phyloP scores from a whole-genome alignment of 1,139 yeast species.

The Diutina pseudorugosa region DNA sequence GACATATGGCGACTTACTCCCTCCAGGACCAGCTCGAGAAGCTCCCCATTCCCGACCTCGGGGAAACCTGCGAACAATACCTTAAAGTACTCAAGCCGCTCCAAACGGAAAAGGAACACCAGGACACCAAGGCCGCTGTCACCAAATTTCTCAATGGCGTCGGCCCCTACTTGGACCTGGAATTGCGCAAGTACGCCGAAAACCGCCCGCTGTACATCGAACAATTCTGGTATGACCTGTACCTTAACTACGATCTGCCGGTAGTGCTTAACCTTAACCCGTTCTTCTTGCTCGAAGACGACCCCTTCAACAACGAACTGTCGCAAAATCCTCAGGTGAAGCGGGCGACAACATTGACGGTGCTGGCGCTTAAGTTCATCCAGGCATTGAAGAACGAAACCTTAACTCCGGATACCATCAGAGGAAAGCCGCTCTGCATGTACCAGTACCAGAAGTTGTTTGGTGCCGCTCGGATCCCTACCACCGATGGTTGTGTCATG shows the following conservation, averaged over 20 bases:
- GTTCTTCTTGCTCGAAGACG: constrained; percentile 78
- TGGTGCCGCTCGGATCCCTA: constrained; percentile 81
- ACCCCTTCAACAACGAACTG: constrained; percentile 65
- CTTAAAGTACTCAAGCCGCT: constrained; percentile 59
- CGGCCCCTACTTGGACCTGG: constrained; percentile 53
- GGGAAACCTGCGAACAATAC: constrained; percentile 52
- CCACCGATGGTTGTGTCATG: constrained; percentile 68
- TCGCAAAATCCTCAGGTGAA: constrained; percentile 53
- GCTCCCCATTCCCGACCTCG: constrained; percentile 69
- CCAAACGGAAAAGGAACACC: constrained; percentile 62
- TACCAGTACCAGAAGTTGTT: constrained; percentile 78
- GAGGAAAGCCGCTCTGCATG: constrained; percentile 66
- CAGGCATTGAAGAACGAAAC: constrained; percentile 68
- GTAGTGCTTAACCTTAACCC: constrained; percentile 84
- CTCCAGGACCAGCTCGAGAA: constrained; percentile 45
- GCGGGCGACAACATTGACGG: constrained; percentile 72
- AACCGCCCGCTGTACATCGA: constrained; percentile 71
- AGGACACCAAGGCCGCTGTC: constrained; percentile 49
- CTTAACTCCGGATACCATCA: constrained; percentile 52
- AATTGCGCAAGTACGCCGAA: constrained; percentile 49
- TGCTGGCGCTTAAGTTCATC: constrained; percentile 66
- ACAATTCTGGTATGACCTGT: constrained; percentile 89
- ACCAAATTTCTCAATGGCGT: constrained; percentile 40
- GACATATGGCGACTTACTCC: constrained; percentile 30
- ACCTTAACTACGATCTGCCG: constrained; percentile 75